Evolutionary conservation across 2,329 filamentous ascomycete species (phyloP), one percentile per base, ranked within the genome.

Genomic region (Trichoderma sp.): DNA sequence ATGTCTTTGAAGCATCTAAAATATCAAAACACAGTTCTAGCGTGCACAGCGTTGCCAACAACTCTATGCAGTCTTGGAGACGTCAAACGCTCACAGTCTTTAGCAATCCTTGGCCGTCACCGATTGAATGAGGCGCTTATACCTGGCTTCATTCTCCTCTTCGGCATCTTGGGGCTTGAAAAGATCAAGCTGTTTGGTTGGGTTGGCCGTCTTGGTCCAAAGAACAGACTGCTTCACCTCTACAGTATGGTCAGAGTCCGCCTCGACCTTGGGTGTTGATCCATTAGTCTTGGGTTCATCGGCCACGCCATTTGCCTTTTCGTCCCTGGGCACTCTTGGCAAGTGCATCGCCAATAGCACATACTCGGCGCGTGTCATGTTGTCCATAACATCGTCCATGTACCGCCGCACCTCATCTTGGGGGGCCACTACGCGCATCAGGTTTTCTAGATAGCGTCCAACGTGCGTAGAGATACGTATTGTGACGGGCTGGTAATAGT

Each of bases 401-500:
- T 91, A 90, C 54, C 85, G 82, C 57, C 81, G 80, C 25, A 90
- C 89, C 71, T 90, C 87, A 17, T 90, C 87, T 32, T 82, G 81
- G 2, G 87, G 86, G 22, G 87, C 87, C 34, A 91, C 87, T 2
- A 89, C 86, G 60, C 85, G 82, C 22, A 84, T 81, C 15, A 91
- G 77, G 56, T 87, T 84, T 70, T 91, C 89, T 5, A 91, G 79
- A 69, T 88, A 82, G 53, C 85, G 84, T 2, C 84, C 84, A 37
- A 82, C 82, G 12, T 80, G 80, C 0, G 87, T 82, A 67, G 83
- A 84, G 27, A 91, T 77, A 19, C 87, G 84, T 63, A 91, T 84
- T 0, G 85, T 90, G 32, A 94, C 84, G 2, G 92, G 91, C 72
- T 94, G 90, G 75, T 93, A 94, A 78, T 91, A 92, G 73, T 93